A percentile compares a stretch with the other conserved stretches of the same genome.
Conservation (phyloP, 2,329 filamentous ascomycete species). For the Aspergillus texensis region DNA sequence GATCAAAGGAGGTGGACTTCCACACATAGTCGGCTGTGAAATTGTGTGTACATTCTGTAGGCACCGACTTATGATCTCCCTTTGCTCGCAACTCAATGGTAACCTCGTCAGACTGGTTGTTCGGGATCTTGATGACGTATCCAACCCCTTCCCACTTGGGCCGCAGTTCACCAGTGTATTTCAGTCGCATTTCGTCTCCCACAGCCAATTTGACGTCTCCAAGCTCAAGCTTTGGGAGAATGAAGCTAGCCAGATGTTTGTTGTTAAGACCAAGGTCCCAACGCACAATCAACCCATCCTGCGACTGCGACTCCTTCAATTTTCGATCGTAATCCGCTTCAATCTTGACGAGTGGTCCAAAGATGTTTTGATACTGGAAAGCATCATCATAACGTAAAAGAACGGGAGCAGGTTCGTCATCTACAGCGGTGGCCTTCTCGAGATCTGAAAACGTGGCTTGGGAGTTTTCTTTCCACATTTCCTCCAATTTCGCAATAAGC, state of each 20-base stretch:
- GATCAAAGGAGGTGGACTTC: slow-evolving; percentile 99
- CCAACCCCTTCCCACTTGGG: slow-evolving; percentile 95
- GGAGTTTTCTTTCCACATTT: slow-evolving; percentile 97
- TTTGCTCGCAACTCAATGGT: slow-evolving; percentile 92
- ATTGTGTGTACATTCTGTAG: slow-evolving; percentile 94
- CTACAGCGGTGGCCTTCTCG: slow-evolving; percentile 86
- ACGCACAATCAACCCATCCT: slow-evolving; percentile 89
- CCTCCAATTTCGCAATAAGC: slow-evolving; percentile 93
- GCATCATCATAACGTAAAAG: slow-evolving; percentile 94
- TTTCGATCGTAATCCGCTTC: slow-evolving; percentile 99
- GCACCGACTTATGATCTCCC: slow-evolving; percentile 93
- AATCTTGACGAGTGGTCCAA: slow-evolving; percentile 96
- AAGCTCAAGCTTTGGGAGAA: slow-evolving; percentile 93
- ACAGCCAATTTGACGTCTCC: slow-evolving; percentile 98
- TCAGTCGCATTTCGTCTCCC: slow-evolving; percentile 96
- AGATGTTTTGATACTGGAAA: slow-evolving; percentile 98
- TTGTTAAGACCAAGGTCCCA: slow-evolving; percentile 97
- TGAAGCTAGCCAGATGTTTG: slow-evolving; percentile 94
- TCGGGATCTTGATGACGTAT: slow-evolving; percentile 98
- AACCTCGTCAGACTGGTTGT: slow-evolving; percentile 96
- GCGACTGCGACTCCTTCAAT: slow-evolving; percentile 95
- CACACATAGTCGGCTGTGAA: slow-evolving; percentile 99
- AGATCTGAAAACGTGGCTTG: slow-evolving; percentile 86
- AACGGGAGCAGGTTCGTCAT: slow-evolving; percentile 93
- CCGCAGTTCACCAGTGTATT: slow-evolving; percentile 92